Evolutionary conservation across 163 green algal genomes (phyloP).

Genomic region (Scenedesmus sp.): DNA sequence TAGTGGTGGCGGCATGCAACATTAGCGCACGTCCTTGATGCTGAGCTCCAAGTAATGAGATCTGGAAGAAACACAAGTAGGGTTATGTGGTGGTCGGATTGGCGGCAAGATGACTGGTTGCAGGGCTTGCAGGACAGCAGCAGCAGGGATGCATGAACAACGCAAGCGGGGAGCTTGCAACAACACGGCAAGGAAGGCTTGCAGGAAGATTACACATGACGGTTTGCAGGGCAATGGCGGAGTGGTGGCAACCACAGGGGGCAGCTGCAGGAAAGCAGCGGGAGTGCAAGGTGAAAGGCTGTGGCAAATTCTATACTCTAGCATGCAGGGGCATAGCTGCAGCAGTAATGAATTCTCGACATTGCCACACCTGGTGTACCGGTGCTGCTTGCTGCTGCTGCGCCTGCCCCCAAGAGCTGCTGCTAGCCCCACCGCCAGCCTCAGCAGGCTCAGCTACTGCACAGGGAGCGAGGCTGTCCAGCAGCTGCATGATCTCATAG

Average conservation of each 20-base stretch:
- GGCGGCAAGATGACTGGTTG: too few relatives aligned
- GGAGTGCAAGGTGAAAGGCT: too few relatives aligned
- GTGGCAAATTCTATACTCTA: too few relatives aligned
- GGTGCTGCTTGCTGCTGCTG: background rate
- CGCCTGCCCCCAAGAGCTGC: background rate
- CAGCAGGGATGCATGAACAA: too few relatives aligned
- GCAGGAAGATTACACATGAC: too few relatives aligned
- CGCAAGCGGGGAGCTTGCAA: background rate
- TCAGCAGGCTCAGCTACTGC: background rate
- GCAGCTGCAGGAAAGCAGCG: background rate
- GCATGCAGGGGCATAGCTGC: background rate
- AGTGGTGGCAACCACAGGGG: too few relatives aligned
- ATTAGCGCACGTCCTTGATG: too few relatives aligned
- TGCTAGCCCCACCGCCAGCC: background rate
- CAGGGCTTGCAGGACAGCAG: too few relatives aligned
- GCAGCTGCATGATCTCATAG: constrained; percentile 2
- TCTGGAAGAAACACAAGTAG: too few relatives aligned
- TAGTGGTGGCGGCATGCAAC: background rate
- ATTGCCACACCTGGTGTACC: background rate
- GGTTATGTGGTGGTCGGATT: too few relatives aligned
- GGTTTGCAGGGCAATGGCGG: background rate
- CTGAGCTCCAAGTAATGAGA: too few relatives aligned
- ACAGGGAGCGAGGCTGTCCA: constrained; percentile 13
- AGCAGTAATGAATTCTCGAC: background rate
- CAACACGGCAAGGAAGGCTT: background rate